Base-by-base conservation (phyloP, 371 early-diverging fungal species). In the Mortierella sp. region DNA sequence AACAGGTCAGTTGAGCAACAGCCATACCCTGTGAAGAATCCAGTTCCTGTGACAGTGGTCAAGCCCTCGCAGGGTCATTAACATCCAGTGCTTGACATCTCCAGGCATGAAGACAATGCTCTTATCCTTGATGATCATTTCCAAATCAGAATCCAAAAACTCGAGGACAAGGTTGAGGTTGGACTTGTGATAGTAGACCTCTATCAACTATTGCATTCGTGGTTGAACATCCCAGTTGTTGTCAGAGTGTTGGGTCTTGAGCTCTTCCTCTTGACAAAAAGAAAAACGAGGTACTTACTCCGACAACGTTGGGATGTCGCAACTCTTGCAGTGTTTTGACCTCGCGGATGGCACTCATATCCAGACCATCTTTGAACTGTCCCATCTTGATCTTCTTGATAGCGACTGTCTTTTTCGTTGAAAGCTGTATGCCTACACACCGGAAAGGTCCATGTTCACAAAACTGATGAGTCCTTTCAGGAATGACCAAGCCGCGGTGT, bases 61-160 rank as follows among this genome's bases (percentile, higher is more conserved):
- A 46, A 99, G 81, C 10, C 99, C 99, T 28, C 95, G 89, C 30
- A 99, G 76, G 49, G 95, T 93, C 99, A 99, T 99, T 63, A 95
- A 60, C 93, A 99, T 92, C 99, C 99, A 99, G 56, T 94, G 90
- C 80, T 99, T 99, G 49, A 99, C 95, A 80, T 99, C 99, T 3
- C 92, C 95, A 3, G 97, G 93, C 89, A 93, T 94, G 78, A 99
- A 97, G 21, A 97, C 87, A 28, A 99, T 83, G 48, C 85, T 87
- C 65, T 92, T 93, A 71, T 98, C 97, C 73, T 97, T 97, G 82
- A 99, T 99, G 45, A 99, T 89, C 81, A 90, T 90, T 78, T 99
- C 99, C 51, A 99, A 79, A 82, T 99, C 99, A 8, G 94, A 92
- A 61, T 97, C 96, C 59, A 98, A 81, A 65, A 90, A 99, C 81